Evolutionary conservation across 495 filamentous ascomycete genomes (phyloP), one percentile per base, ranked within the genome.

Genomic region (Xylaria sp.): DNA sequence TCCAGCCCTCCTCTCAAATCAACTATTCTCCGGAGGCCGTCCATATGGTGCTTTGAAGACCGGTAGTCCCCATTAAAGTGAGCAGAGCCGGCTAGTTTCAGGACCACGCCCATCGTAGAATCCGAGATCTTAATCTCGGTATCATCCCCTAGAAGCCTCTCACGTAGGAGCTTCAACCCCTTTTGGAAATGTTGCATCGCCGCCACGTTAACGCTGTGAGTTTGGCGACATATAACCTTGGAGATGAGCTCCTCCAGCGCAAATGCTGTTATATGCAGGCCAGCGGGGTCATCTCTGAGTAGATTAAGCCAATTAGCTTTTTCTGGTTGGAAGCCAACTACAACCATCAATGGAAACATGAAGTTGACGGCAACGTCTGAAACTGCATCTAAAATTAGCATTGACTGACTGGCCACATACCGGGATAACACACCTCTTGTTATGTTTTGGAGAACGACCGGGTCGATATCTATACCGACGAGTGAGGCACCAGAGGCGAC

Each of bases 21-120:
- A 1, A 29, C 50, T 4, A 53, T 53, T 4, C 11, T 26, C 3
- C 50, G 21, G 15, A 53, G 50, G 11, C 50, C 50, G 29, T 53
- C 50, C 9, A 53, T 53, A 14, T 53, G 24, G 4, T 53, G 50
- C 24, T 53, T 53, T 0, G 50, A 53, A 53, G 50, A 29, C 1
- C 29, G 48, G 12, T 53, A 53, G 11, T 53, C 50, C 14, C 73
- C 74, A 2, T 74, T 67, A 1, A 77, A 53, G 40, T 81, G 72
- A 11, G 83, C 75, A 68, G 79, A 67, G 26, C 74, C 69, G 17
- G 75, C 73, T 11, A 83, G 69, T 9, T 68, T 74, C 14, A 82
- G 43, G 19, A 84, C 74, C 3, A 74, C 74, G 33, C 77, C 73
- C 6, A 83, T 72, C 19, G 82, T 84, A 6, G 76, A 73, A 59